These are phyloP conservation scores for Microsporum ferrugineum DNA, from an alignment of 2,329 filamentous ascomycete genomes.

Conservation along the genomic window DNA sequence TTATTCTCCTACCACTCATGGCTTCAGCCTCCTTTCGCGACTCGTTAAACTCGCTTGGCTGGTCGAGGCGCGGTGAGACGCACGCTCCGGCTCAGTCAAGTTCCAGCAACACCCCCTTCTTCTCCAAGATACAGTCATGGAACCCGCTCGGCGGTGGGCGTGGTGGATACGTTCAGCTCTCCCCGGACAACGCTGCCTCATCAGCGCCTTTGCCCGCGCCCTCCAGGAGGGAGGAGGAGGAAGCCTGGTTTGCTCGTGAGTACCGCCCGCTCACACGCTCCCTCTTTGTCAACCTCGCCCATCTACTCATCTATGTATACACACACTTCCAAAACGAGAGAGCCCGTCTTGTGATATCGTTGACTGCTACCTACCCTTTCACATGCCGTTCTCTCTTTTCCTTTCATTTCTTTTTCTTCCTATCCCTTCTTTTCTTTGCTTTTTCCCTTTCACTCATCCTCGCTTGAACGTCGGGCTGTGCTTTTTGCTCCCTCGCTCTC, in stretches of 20 bases:
- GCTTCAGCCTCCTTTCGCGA: conserved; percentile 82
- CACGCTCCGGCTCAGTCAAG: conserved; percentile 61
- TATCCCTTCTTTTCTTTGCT: not conserved
- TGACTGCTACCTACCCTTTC: not conserved
- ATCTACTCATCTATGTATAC: not conserved
- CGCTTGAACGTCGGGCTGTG: not conserved
- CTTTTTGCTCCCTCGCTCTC: not conserved
- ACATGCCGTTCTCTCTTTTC: not conserved
- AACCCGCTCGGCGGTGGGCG: conserved; percentile 62
- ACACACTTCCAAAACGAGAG: not conserved
- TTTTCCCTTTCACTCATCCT: not conserved
- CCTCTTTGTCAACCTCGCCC: not conserved
- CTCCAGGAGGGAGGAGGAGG: conserved; percentile 80
- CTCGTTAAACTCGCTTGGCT: conserved; percentile 87
- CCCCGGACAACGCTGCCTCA: conserved; percentile 61
- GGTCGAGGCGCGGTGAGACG: conserved; percentile 62
- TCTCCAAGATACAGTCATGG: conserved; percentile 69
- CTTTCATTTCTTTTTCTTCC: not conserved
- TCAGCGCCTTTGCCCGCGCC: conserved; percentile 79
- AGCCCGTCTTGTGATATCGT: not conserved
- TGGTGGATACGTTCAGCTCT: conserved; percentile 79
- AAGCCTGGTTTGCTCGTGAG: conserved; percentile 93
- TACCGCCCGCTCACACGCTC: conserved; percentile 21
- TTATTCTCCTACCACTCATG: conserved; percentile 24
- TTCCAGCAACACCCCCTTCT: conserved; percentile 54